Conservation (phyloP, 2,329 filamentous ascomycete species). For the Pseudofabraea citricarpa region DNA sequence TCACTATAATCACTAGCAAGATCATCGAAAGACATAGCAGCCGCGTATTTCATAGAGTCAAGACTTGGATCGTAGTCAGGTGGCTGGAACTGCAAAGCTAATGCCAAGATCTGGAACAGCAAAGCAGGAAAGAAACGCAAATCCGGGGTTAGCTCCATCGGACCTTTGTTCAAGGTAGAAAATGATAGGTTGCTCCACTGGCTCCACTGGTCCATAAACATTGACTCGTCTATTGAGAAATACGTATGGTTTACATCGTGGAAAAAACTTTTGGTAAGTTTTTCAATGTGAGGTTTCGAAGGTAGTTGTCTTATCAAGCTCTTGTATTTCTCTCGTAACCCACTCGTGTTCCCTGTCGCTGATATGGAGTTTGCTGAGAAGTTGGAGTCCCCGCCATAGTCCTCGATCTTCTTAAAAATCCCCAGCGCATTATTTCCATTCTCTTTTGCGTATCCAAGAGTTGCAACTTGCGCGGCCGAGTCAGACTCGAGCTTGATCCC, state of each 20-base stretch:
- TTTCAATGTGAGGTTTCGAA: slow-evolving; percentile 47
- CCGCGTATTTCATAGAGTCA: slow-evolving; percentile 52
- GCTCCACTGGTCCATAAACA: slow-evolving; percentile 45
- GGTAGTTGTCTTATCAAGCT: slow-evolving; percentile 53
- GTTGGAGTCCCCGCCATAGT: slow-evolving; percentile 28
- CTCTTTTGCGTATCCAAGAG: slow-evolving; percentile 49
- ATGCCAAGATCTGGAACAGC: slow-evolving; percentile 54
- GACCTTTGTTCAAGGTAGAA: slow-evolving; percentile 42
- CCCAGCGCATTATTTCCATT: slow-evolving; percentile 46
- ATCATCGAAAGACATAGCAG: slow-evolving; percentile 55
- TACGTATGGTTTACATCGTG: slow-evolving; percentile 57
- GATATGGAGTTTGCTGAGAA: slow-evolving; percentile 13
- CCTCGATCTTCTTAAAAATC: slow-evolving; percentile 51
- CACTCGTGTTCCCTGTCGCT: slow-evolving; percentile 31
- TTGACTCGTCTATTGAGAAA: slow-evolving; percentile 46
- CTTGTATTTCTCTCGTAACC: slow-evolving; percentile 53
- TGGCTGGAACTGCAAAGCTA: slow-evolving; percentile 47
- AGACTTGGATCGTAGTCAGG: slow-evolving; percentile 43
- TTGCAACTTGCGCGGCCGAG: slow-evolving; percentile 21
- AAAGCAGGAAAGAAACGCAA: slow-evolving; percentile 54
- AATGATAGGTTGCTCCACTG: slow-evolving; percentile 53
- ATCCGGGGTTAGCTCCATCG: slow-evolving; percentile 44
- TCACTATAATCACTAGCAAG: slow-evolving; percentile 58
- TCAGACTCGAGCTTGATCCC: slow-evolving; percentile 19
- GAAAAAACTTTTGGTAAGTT: slow-evolving; percentile 50